phyloP scores from a whole-genome alignment of 352 stramenopile genomes.

The Globisporangium carolinianum region DNA sequence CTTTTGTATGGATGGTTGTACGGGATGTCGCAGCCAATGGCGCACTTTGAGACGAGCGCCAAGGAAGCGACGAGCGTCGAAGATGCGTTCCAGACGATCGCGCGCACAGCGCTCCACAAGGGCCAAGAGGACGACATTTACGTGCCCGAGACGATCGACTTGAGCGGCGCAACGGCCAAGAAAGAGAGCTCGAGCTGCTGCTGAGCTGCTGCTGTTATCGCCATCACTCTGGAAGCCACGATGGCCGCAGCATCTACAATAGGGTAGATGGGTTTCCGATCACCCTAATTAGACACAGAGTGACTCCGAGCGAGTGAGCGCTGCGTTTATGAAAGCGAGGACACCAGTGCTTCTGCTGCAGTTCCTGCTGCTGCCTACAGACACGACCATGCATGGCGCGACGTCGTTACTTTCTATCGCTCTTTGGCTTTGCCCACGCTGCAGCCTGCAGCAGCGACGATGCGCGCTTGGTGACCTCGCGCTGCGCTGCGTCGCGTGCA shows the following conservation, averaged over 20 bases:
- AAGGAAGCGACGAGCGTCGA: slow-evolving; percentile 97
- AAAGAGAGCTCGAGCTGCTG: slow-evolving; percentile 67
- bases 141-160: slow-evolving; percentile 80
- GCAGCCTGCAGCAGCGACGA: background rate
- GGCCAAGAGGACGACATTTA: slow-evolving; percentile 85
- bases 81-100: slow-evolving; percentile 93
- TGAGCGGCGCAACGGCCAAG: slow-evolving; percentile 67
- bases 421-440: background rate
- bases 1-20: background rate
- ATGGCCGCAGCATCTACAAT: too few relatives aligned
- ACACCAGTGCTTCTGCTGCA: too few relatives aligned
- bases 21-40: slow-evolving; percentile 53
- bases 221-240: too few relatives aligned
- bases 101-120: slow-evolving; percentile 84
- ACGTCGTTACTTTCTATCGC: too few relatives aligned
- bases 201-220: slow-evolving; percentile 18
- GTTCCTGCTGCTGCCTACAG: too few relatives aligned
- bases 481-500: too few relatives aligned
- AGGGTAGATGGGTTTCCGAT: too few relatives aligned
- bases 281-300: too few relatives aligned
- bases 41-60: slow-evolving; percentile 97
- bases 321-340: too few relatives aligned
- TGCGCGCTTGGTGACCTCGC: too few relatives aligned
- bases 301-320: too few relatives aligned
- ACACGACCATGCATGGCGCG: too few relatives aligned